Evolutionary conservation across 495 filamentous ascomycete species (phyloP).

Genomic region (Trichoderma parareesei): DNA sequence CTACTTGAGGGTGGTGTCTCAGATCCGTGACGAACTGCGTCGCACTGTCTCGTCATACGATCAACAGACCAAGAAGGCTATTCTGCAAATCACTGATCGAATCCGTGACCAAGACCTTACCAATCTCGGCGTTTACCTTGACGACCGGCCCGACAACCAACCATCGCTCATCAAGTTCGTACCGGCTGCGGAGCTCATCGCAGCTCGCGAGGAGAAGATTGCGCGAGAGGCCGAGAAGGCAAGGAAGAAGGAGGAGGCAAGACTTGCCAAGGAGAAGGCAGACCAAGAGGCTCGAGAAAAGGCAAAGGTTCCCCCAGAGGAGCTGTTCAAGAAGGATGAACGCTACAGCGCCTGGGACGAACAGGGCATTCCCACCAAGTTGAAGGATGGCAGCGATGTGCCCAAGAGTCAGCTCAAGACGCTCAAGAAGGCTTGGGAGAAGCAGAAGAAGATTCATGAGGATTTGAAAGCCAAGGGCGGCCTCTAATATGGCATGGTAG

Average conservation of each 20-base stretch:
- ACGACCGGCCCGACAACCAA: conserved; percentile 59
- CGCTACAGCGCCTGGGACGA: conserved; percentile 77
- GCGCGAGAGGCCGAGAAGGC: conserved; percentile 45
- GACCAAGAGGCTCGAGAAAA: conserved; percentile 53
- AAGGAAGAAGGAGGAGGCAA: conserved; percentile 53
- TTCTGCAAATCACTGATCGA: conserved; percentile 65
- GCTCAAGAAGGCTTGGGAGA: conserved; percentile 85
- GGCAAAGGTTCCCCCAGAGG: conserved; percentile 57
- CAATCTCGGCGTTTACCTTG: conserved; percentile 74
- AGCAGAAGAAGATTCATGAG: conserved; percentile 82
- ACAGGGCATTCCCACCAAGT: conserved; percentile 73
- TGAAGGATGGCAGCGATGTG: conserved; percentile 68
- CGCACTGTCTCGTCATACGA: conserved; percentile 46
- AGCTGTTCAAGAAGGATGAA: conserved; percentile 65
- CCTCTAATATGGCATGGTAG: conserved; percentile 7
- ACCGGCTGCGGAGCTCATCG: conserved; percentile 57
- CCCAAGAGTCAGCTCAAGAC: conserved; percentile 77
- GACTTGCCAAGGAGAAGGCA: conserved; percentile 45
- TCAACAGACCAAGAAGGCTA: conserved; percentile 38
- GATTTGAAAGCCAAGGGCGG: conserved; percentile 23
- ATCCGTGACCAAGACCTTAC: conserved; percentile 75
- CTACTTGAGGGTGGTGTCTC: conserved; percentile 55
- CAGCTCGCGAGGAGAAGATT: conserved; percentile 64
- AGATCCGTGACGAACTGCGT: conserved; percentile 61
- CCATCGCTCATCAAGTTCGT: conserved; percentile 81